phyloP scores from a whole-genome alignment of 2,329 filamentous ascomycete genomes.

The Polytolypa hystricis region DNA sequence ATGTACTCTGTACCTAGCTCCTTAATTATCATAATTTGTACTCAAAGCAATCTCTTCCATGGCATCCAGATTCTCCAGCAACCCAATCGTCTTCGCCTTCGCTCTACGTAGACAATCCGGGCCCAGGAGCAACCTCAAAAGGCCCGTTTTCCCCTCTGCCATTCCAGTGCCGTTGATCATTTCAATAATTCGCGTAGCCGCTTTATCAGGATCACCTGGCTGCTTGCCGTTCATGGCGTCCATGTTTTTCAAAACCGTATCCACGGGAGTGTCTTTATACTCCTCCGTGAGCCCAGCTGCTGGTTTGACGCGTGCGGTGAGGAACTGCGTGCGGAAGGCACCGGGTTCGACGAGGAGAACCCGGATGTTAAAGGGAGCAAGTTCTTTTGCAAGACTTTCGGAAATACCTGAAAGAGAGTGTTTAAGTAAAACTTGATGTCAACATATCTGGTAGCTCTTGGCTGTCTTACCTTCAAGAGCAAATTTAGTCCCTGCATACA shows the following conservation, averaged over 20 bases:
- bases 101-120: conserved; percentile 16
- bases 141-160: conserved; percentile 14
- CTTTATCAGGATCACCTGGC: conserved; percentile 18
- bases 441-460: neutral
- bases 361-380: conserved; percentile 18
- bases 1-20: neutral
- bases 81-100: conserved; percentile 12
- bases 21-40: conserved; percentile 2
- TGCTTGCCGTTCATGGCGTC: conserved; percentile 13
- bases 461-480: conserved; percentile 17
- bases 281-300: conserved; percentile 13
- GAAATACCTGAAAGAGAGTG: conserved; percentile 14
- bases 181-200: conserved; percentile 18
- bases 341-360: conserved; percentile 19
- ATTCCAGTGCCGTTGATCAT: conserved; percentile 17
- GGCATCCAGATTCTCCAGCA: conserved; percentile 12
- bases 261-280: conserved; percentile 13
- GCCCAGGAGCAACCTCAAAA: conserved; percentile 19
- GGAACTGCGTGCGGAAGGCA: conserved; percentile 18
- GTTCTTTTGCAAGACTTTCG: conserved; percentile 16
- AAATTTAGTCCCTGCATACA: conserved; percentile 21
- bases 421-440: neutral
- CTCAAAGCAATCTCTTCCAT: conserved; percentile 11
- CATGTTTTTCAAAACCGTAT: conserved; percentile 10
- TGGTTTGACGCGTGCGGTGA: conserved; percentile 10